Evolutionary conservation across 108 stramenopile genomes (phyloP).

Genomic region (Cyclotella atomus): DNA sequence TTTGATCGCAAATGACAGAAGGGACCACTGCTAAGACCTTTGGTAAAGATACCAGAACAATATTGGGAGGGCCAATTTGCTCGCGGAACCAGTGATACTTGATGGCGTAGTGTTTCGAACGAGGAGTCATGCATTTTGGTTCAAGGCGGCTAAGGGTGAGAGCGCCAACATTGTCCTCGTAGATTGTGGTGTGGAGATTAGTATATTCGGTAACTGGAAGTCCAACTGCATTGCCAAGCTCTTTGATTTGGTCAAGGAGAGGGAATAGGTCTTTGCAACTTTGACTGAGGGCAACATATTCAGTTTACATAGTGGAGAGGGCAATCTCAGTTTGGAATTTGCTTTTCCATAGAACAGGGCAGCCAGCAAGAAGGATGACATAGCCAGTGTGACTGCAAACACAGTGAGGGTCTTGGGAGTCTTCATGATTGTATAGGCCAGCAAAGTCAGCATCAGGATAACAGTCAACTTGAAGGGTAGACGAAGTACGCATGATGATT

Average conservation of each 20-base stretch:
- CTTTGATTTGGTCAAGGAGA: slow-evolving; percentile 18
- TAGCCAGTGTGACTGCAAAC: slow-evolving; percentile 62
- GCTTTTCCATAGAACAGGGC: slow-evolving; percentile 58
- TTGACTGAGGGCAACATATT: slow-evolving; percentile 49
- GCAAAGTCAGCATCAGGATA: too few relatives aligned
- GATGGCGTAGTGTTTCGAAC: slow-evolving; percentile 46
- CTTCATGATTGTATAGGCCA: too few relatives aligned
- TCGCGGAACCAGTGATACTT: slow-evolving; percentile 48
- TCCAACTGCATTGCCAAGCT: background rate
- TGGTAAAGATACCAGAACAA: slow-evolving; percentile 53
- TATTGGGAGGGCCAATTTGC: background rate
- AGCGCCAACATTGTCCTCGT: slow-evolving; percentile 63
- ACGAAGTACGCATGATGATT: slow-evolving; percentile 29
- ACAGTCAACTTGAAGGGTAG: slow-evolving; percentile 31
- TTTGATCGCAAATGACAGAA: slow-evolving; percentile 13
- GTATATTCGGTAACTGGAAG: background rate
- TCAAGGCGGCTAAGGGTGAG: slow-evolving; percentile 36
- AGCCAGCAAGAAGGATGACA: slow-evolving; percentile 40
- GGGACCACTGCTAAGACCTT: slow-evolving; percentile 9
- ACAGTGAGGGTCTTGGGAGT: too few relatives aligned
- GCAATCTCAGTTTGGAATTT: slow-evolving; percentile 60
- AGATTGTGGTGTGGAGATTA: slow-evolving; percentile 39
- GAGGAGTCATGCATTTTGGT: slow-evolving; percentile 29
- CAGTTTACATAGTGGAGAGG: slow-evolving; percentile 58
- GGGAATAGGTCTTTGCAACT: slow-evolving; percentile 50